phyloP scores from a whole-genome alignment of 2,329 filamentous ascomycete genomes.

The Cryphonectria carpinicola region DNA sequence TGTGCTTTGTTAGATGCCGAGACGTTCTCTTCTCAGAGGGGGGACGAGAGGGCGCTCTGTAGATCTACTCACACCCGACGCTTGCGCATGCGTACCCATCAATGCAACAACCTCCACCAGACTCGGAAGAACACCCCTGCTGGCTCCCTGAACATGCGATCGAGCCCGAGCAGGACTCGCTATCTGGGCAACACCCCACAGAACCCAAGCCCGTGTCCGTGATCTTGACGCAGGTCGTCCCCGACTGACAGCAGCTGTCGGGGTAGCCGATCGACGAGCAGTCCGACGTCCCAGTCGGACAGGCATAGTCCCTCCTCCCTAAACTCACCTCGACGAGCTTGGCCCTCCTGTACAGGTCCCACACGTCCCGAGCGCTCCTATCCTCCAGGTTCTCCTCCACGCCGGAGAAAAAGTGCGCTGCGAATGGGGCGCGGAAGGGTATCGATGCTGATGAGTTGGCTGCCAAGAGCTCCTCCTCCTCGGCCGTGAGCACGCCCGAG shows the following conservation, averaged over 20 bases:
- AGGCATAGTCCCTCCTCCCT: slow-evolving; percentile 63
- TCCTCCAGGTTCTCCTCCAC: slow-evolving; percentile 24
- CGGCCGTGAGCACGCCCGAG: slow-evolving; percentile 31
- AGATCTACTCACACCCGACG: slow-evolving; percentile 64
- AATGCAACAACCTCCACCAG: slow-evolving; percentile 78
- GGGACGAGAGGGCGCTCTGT: slow-evolving; percentile 9
- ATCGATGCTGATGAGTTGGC: slow-evolving; percentile 41
- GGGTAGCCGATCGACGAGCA: slow-evolving; percentile 68
- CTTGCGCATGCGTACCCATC: slow-evolving; percentile 71
- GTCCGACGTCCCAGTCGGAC: slow-evolving; percentile 66
- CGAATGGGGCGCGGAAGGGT: slow-evolving; percentile 55
- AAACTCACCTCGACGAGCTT: slow-evolving; percentile 52
- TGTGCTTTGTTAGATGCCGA: slow-evolving; percentile 10
- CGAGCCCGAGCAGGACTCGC: slow-evolving; percentile 63
- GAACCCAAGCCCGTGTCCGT: slow-evolving; percentile 65
- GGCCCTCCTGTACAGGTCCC: slow-evolving; percentile 47
- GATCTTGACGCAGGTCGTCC: slow-evolving; percentile 68
- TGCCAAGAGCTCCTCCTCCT: slow-evolving; percentile 37
- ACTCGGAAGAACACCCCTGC: slow-evolving; percentile 65
- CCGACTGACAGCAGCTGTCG: slow-evolving; percentile 73
- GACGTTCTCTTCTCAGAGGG: not conserved
- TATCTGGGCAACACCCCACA: slow-evolving; percentile 75
- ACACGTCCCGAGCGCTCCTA: slow-evolving; percentile 21
- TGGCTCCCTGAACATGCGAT: slow-evolving; percentile 65
- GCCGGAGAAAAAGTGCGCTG: slow-evolving; percentile 45